Evolutionary conservation across 805 yeast species (phyloP), one percentile per base, ranked within the genome.

Genomic region (Candida coquimbonensis): DNA sequence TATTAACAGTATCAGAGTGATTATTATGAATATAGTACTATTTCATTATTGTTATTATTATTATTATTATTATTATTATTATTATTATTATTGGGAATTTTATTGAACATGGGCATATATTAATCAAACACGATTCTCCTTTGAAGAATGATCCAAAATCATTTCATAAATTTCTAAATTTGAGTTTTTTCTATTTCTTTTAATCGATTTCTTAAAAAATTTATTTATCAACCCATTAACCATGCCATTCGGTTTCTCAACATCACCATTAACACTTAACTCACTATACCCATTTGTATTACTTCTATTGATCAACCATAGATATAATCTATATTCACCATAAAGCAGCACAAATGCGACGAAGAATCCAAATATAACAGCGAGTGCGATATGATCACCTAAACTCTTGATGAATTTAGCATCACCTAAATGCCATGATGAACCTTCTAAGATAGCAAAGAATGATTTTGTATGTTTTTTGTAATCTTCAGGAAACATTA

Each of bases 351-450:
- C 44, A 37, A 68, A 66, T 4, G 81, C 89, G 41, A 83, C 57
- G 16, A 76, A 49, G 53, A 84, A 80, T 1, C 96, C 96, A 13
- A 76, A 77, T 37, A 84, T 58, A 2, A 87, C 86, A 26, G 89
- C 83, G 36, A 83, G 65, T 14, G 79, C 72, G 52, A 90, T 78
- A 63, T 90, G 96, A 52, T 77, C 73, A 16, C 87, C 88, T 65
- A 89, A 66, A 9, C 77, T 67, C 58, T 85, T 80, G 64, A 89
- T 78, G 60, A 87, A 77, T 44, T 79, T 73, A 11, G 96, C 96
- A 63, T 90, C 97, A 53, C 81, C 87, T 57, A 78, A 67, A 65
- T 90, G 97, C 97, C 97, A 90, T 25, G 95, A 85, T 0, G 95
- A 86, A 39, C 97, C 97, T 45, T 78, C 76, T 0, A 87, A 70